Conservation (phyloP, 2,329 filamentous ascomycete species). For the Colletotrichum sp. region DNA sequence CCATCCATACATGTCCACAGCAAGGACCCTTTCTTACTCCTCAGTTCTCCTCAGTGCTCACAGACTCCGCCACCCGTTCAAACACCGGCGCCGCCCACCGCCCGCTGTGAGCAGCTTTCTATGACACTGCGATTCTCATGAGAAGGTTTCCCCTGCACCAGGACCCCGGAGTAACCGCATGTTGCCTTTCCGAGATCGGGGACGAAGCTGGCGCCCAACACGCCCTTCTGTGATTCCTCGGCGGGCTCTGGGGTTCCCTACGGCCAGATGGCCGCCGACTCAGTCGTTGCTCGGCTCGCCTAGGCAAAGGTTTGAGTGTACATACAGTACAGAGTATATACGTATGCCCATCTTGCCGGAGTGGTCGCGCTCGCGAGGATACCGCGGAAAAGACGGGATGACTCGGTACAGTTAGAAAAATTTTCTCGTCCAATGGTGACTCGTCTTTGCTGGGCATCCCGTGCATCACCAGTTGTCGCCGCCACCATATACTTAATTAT, state of each 20-base stretch:
- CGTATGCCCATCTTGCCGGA: neutral
- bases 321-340: neutral
- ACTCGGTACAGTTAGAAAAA: constrained; percentile 14
- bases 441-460: neutral
- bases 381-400: constrained; percentile 12
- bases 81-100: constrained; percentile 5
- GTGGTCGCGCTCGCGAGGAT: neutral
- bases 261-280: neutral
- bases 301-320: neutral
- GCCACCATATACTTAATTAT: constrained; percentile 1
- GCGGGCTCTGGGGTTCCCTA: neutral
- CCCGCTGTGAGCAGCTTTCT: neutral
- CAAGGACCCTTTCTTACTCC: neutral
- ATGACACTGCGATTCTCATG: constrained; percentile 8
- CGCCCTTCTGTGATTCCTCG: neutral
- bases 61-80: constrained; percentile 6
- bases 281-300: neutral
- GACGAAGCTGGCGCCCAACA: neutral
- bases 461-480: neutral
- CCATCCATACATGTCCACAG: neutral
- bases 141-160: constrained; percentile 7
- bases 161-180: constrained; percentile 16
- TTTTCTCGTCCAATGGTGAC: constrained; percentile 4
- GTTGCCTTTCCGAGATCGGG: constrained; percentile 17
- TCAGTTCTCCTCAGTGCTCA: neutral